Evolutionary conservation across 768 basidiomycete genomes (phyloP).

Genomic region (Agrocybe pediades): DNA sequence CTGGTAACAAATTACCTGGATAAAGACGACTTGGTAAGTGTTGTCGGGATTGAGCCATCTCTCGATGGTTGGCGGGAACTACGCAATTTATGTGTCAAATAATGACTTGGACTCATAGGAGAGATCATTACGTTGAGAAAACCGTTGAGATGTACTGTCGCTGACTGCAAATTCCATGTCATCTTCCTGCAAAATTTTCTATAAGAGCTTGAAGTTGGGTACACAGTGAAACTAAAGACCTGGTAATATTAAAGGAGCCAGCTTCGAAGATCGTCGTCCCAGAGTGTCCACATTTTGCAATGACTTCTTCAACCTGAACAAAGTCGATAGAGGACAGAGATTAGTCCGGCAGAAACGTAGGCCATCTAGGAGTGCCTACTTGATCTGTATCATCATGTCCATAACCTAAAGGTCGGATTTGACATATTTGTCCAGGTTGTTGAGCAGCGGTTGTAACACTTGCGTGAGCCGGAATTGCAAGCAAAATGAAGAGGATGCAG

Average conservation of each 20-base stretch:
- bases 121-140: constrained; percentile 37
- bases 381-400: constrained; percentile 15
- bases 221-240: constrained; percentile 26
- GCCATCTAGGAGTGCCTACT: neutral
- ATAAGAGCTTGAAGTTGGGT: neutral
- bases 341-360: neutral
- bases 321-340: neutral
- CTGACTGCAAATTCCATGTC: constrained; percentile 49
- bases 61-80: constrained; percentile 57
- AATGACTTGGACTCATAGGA: neutral
- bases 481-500: neutral
- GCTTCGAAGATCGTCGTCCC: constrained; percentile 46
- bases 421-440: neutral
- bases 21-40: constrained; percentile 63
- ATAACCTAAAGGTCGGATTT: neutral
- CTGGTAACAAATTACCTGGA: constrained; percentile 39
- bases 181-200: constrained; percentile 40
- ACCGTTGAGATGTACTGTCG: constrained; percentile 47
- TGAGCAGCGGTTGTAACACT: neutral
- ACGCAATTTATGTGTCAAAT: neutral
- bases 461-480: neutral
- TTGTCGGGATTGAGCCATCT: constrained; percentile 57
- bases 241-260: constrained; percentile 53
- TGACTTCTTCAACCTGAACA: constrained; percentile 47
- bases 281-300: constrained; percentile 47